These are phyloP conservation scores for Trichophyton verrucosum DNA, from an alignment of 2,329 filamentous ascomycete genomes.

Conservation along the genomic window DNA sequence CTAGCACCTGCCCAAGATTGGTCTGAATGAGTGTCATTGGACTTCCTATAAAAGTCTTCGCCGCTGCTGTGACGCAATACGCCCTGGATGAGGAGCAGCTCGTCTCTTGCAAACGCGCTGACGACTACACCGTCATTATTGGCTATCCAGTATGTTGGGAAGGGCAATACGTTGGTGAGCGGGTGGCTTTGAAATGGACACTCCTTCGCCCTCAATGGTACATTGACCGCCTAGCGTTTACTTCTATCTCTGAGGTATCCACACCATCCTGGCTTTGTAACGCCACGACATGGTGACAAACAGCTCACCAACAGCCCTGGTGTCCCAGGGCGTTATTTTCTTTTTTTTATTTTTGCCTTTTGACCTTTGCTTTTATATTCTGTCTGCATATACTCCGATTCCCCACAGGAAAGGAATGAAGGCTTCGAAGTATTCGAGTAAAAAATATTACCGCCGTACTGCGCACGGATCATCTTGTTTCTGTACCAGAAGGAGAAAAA, in stretches of 20 bases:
- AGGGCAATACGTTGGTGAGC: slow-evolving; percentile 4
- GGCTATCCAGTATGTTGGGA: neutral
- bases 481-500: slow-evolving; percentile 7
- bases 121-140: neutral
- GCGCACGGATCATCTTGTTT: slow-evolving; percentile 12
- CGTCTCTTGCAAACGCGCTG: neutral
- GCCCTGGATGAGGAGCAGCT: neutral
- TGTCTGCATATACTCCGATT: slow-evolving; percentile 2
- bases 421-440: neutral
- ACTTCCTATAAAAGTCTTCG: neutral
- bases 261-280: slow-evolving; percentile 6
- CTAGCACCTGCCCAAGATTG: neutral
- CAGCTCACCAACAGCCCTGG: neutral
- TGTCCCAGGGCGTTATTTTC: neutral
- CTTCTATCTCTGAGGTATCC: slow-evolving; percentile 2
- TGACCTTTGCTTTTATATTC: neutral
- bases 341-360: neutral
- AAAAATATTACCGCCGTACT: slow-evolving; percentile 7
- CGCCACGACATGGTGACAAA: slow-evolving; percentile 3
- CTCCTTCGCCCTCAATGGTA: neutral
- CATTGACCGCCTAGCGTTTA: slow-evolving; percentile 5
- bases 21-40: neutral
- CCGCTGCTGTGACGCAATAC: neutral
- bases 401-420: neutral
- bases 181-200: slow-evolving; percentile 1